These are phyloP conservation scores for Quercus tomentella DNA, from an alignment of 331 rosid genomes.

Conservation along the genomic window DNA sequence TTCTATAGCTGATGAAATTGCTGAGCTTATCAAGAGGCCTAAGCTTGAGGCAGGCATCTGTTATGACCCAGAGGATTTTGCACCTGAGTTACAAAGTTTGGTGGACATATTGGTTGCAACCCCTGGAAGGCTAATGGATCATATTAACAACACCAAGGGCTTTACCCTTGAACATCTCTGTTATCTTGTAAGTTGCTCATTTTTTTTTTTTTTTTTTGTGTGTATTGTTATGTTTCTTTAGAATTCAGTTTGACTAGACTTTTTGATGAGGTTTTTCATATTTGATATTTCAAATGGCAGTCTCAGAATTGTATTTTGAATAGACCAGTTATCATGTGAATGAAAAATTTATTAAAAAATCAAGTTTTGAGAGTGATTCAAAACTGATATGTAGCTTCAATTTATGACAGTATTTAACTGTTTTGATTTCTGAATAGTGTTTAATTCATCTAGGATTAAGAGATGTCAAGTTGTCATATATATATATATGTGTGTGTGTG, in stretches of 20 bases:
- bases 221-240: background rate
- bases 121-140: conserved; percentile 93
- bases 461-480: background rate
- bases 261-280: background rate
- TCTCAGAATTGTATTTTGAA: background rate
- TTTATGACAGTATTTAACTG: background rate
- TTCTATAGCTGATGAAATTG: conserved; percentile 66
- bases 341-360: background rate
- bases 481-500: background rate
- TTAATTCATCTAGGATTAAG: background rate
- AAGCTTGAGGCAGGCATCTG: conserved; percentile 52
- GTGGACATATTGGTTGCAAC: conserved; percentile 94
- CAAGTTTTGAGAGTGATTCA: background rate
- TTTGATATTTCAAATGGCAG: background rate
- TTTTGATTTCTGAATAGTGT: background rate
- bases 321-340: background rate
- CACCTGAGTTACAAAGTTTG: conserved; percentile 37
- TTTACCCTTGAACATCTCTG: conserved; percentile 87
- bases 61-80: conserved; percentile 46
- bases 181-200: conserved; percentile 65
- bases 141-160: conserved; percentile 63
- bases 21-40: conserved; percentile 51
- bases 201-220: background rate
- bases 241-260: background rate
- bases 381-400: background rate